phyloP scores from a whole-genome alignment of 1,284 basidiomycete species.

The Cryptococcus sp. region DNA sequence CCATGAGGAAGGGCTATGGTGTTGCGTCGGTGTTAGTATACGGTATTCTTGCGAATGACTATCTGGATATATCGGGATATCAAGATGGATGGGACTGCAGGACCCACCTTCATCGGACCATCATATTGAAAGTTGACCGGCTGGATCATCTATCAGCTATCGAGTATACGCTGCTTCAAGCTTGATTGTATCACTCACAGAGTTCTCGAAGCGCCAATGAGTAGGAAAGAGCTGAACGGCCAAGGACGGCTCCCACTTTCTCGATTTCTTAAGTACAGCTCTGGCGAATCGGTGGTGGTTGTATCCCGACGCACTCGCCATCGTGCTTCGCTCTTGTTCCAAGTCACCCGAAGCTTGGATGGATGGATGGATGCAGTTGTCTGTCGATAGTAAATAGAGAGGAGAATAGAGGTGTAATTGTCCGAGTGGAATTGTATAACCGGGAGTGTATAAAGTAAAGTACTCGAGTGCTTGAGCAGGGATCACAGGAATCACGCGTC shows the following conservation, averaged over 20 bases:
- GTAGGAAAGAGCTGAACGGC: constrained; percentile 50
- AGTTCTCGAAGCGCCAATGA: constrained; percentile 52
- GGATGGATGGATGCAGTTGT: constrained; percentile 2
- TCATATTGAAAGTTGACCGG: constrained; percentile 46
- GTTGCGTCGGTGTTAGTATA: neutral
- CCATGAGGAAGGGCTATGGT: constrained; percentile 49
- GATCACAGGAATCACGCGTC: neutral
- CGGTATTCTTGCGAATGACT: neutral
- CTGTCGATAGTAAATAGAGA: neutral
- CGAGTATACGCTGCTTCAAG: neutral
- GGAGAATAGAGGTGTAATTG: neutral
- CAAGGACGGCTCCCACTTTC: constrained; percentile 52
- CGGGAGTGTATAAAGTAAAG: neutral
- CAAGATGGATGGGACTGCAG: neutral
- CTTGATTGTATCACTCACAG: constrained; percentile 46
- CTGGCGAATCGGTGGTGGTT: constrained; percentile 54
- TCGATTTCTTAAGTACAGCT: constrained; percentile 52
- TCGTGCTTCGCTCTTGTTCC: constrained; percentile 14
- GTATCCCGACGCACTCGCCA: constrained; percentile 55
- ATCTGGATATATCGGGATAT: neutral
- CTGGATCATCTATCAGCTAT: neutral
- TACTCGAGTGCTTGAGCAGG: neutral
- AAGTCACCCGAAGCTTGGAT: neutral
- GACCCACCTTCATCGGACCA: constrained; percentile 49
- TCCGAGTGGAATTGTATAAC: neutral